Evolutionary conservation across 306 rosid genomes (phyloP), one percentile per base, ranked within the genome.

Genomic region (Quercus gilva): DNA sequence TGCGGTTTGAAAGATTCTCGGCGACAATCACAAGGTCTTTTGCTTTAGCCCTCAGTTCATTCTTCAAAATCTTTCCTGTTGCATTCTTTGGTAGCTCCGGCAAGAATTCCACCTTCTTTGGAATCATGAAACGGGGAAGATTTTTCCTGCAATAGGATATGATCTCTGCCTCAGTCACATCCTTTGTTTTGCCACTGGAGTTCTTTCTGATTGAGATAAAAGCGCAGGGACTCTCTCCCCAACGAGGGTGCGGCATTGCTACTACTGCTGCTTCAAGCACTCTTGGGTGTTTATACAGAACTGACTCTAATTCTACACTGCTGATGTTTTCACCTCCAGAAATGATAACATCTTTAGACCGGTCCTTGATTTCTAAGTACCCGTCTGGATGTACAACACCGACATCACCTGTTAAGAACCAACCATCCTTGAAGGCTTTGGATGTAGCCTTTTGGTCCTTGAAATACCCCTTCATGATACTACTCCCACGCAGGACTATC

Each of bases 191-290:
- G 0, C 77, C 81, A n/a, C 12, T 60, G 5, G 73, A 21, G 52
- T 69, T 55, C 4, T 70, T 83, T 26, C 55, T 89, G 5, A 89
- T 7, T 0, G 91, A 80, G 2, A 94, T 59, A 31, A 92, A 95
- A 26, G 97, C 99, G 56, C 99, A 95, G 3, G 99, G 99, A 37
- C 88, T 95, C 76, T 95, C 99, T 0, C 97, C 97, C 99, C 99
- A 95, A 15, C 80, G 88, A 0, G 88, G 86, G 20, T 95, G 97
- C 1, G 98, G 97, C 97, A 92, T 90, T 56, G 99, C 99, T 31
- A 95, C 99, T n/a, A 90, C 98, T 0, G 98, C 97, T 0, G 92
- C 99, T 74, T 95, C 99, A 56, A 83, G 25, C 35, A 95, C 89
- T 61, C 43, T 74, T 0, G 97, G 97, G 55, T 94, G 97, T 7